A percentile compares a stretch with the other conserved stretches of the same genome.
Evolutionary conservation across 1,284 basidiomycete species (phyloP).

Genomic region (Ceraceosorus guamensis): DNA sequence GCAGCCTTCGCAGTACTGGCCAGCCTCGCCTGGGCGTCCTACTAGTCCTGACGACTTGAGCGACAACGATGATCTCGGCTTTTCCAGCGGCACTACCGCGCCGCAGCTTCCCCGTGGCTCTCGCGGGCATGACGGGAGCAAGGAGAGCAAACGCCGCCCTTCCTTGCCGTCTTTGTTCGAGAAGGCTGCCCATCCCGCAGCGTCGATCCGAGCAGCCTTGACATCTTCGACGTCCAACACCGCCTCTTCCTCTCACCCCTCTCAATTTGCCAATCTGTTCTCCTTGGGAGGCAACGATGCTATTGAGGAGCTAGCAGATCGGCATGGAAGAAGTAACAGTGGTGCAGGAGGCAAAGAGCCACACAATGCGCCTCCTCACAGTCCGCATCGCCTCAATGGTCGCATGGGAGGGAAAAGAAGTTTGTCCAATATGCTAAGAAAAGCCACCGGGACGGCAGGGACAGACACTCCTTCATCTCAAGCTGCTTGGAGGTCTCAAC

Average conservation of each 20-base stretch:
- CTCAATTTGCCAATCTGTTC: not conserved
- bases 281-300: not conserved
- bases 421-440: slow-evolving; percentile 29
- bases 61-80: slow-evolving; percentile 3
- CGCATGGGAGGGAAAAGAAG: slow-evolving; percentile 25
- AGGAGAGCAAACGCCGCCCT: slow-evolving; percentile 23
- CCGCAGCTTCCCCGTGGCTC: slow-evolving; percentile 1
- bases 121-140: not conserved
- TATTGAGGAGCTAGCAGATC: not conserved
- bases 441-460: slow-evolving; percentile 14
- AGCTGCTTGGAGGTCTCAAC: too few species aligned
- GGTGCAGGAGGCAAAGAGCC: not conserved
- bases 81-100: slow-evolving; percentile 3
- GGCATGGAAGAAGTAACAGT: not conserved
- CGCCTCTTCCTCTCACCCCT: not conserved
- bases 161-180: slow-evolving; percentile 37
- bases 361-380: not conserved
- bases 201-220: slow-evolving; percentile 32
- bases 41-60: not conserved
- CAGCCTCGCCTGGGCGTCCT: not conserved
- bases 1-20: too few species aligned
- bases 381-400: slow-evolving; percentile 3
- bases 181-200: slow-evolving; percentile 36
- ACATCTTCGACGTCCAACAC: not conserved
- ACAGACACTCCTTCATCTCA: too few species aligned